These are phyloP conservation scores for Yamadazyma atlantica DNA, from an alignment of 1,139 yeast genomes.

Conservation along the genomic window DNA sequence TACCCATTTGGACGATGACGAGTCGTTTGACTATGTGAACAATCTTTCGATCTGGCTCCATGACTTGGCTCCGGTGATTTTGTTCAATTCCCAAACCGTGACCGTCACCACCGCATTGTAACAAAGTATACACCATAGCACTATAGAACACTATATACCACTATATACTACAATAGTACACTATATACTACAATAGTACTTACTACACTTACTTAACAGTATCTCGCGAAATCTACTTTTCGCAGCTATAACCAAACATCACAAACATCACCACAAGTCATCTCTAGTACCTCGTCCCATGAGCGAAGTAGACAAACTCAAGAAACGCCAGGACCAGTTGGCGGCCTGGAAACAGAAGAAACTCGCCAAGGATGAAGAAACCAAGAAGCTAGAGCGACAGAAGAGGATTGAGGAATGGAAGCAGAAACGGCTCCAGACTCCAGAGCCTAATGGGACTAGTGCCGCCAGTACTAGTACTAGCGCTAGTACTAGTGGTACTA, in stretches of 20 bases:
- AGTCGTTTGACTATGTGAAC: slow-evolving; percentile 71
- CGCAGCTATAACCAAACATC: not conserved
- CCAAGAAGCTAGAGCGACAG: slow-evolving; percentile 22
- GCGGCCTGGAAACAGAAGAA: slow-evolving; percentile 44
- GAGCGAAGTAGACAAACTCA: slow-evolving; percentile 33
- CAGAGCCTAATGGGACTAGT: not conserved
- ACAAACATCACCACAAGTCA: not conserved
- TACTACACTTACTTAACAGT: too few species aligned
- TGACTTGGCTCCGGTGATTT: slow-evolving; percentile 75
- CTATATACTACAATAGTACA: too few species aligned
- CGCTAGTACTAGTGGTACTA: too few species aligned
- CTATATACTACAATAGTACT: too few species aligned
- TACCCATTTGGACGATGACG: slow-evolving; percentile 67
- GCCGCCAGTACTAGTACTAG: slow-evolving; percentile 1
- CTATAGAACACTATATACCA: too few species aligned
- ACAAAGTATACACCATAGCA: too few species aligned
- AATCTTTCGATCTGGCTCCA: slow-evolving; percentile 79
- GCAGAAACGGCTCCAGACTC: slow-evolving; percentile 20
- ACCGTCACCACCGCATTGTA: slow-evolving; percentile 90
- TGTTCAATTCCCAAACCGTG: slow-evolving; percentile 87
- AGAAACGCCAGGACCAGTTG: slow-evolving; percentile 37
- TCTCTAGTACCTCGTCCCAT: too few species aligned
- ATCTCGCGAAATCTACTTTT: not conserved
- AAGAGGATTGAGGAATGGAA: slow-evolving; percentile 45
- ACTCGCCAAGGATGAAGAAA: slow-evolving; percentile 19